Percentiles rank a stretch among this genome's conserved stretches.
phyloP scores from a whole-genome alignment of 352 stramenopile species.

The Phytophthora macrochlamydospora region DNA sequence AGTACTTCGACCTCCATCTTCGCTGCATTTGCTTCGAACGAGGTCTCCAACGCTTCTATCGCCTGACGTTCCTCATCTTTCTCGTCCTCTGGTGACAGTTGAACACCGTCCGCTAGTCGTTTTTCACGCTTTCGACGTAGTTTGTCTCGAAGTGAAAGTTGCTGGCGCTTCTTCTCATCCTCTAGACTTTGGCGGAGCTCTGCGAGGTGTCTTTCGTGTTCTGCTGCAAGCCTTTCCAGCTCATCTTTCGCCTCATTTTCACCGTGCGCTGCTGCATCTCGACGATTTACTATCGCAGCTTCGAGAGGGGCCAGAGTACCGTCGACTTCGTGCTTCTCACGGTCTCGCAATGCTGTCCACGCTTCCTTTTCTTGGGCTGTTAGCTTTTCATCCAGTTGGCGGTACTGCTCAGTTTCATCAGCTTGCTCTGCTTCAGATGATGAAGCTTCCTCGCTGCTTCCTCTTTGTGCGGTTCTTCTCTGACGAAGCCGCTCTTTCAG shows the following conservation, averaged over 20 bases:
- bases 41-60: constrained; percentile 14
- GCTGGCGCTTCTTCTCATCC: constrained; percentile 33
- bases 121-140: constrained; percentile 28
- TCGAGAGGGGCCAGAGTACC: constrained; percentile 21
- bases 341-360: constrained; percentile 10
- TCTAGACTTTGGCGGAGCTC: constrained; percentile 23
- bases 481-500: constrained; percentile 33
- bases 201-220: constrained; percentile 26
- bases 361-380: constrained; percentile 16
- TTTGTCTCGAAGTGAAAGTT: constrained; percentile 30
- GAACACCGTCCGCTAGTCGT: constrained; percentile 5
- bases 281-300: constrained; percentile 8
- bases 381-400: constrained; percentile 16
- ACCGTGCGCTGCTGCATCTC: constrained; percentile 19
- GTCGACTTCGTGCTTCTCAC: constrained; percentile 22
- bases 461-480: constrained; percentile 20
- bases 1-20: constrained; percentile 12
- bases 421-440: constrained; percentile 15
- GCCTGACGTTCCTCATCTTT: constrained; percentile 14
- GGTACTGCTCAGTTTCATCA: constrained; percentile 20
- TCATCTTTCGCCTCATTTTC: constrained; percentile 37
- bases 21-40: constrained; percentile 22
- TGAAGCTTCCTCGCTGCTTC: constrained; percentile 5
- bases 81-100: constrained; percentile 7
- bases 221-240: constrained; percentile 27